phyloP scores from a whole-genome alignment of 345 rosid species.

The Citrus cavaleriei region DNA sequence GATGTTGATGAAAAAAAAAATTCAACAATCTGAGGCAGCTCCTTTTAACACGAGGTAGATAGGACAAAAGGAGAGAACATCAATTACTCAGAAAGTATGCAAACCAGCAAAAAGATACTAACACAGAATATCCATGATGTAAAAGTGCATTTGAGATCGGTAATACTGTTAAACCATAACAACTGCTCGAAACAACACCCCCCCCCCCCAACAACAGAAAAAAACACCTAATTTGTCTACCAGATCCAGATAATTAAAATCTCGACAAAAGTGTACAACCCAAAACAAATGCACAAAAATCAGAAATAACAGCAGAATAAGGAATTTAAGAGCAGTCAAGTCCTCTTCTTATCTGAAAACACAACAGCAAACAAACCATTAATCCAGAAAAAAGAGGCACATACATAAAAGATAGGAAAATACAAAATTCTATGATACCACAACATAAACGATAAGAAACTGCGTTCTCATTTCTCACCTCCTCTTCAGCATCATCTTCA shows the following conservation, averaged over 20 bases:
- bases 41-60: background rate
- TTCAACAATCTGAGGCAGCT: background rate
- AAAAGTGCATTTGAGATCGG: background rate
- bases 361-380: background rate
- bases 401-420: background rate
- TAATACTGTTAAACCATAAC: background rate
- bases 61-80: background rate
- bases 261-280: background rate
- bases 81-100: background rate
- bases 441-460: background rate
- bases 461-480: slow-evolving; percentile 40
- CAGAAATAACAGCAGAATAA: background rate
- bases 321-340: background rate
- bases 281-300: background rate
- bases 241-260: background rate
- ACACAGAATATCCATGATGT: background rate
- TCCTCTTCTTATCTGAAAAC: slow-evolving; percentile 6
- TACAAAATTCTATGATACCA: background rate
- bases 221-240: background rate
- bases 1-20: background rate
- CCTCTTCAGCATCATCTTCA: slow-evolving; percentile 58
- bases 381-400: background rate
- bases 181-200: background rate
- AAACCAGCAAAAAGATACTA: background rate
- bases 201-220: too few species aligned